These are phyloP conservation scores for Paracoccidioides lutzii DNA, from an alignment of 2,329 filamentous ascomycete genomes.

Conservation along the genomic window DNA sequence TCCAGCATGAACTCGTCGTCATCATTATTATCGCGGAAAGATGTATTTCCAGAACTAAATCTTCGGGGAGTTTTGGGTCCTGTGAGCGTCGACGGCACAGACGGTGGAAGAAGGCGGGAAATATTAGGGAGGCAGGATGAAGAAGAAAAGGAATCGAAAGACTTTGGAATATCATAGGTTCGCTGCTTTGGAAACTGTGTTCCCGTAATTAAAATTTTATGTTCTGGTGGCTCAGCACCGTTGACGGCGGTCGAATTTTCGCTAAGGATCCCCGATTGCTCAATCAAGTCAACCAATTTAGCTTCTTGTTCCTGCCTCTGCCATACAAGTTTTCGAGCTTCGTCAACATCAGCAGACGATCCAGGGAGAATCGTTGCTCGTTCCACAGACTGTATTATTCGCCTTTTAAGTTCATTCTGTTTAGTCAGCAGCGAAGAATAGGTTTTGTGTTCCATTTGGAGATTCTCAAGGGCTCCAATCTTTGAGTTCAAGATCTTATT, in stretches of 20 bases:
- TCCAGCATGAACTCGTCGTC: conserved; percentile 13
- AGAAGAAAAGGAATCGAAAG: neutral
- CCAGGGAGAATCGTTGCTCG: conserved; percentile 21
- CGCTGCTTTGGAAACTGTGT: conserved; percentile 6
- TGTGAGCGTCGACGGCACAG: neutral
- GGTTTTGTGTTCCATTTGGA: conserved; percentile 19
- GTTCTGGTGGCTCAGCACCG: neutral
- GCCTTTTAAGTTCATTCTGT: conserved; percentile 23
- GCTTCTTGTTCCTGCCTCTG: conserved; percentile 24
- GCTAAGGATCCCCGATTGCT: conserved; percentile 19
- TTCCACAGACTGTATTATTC: conserved; percentile 24
- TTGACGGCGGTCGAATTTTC: neutral
- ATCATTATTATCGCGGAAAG: conserved; percentile 1
- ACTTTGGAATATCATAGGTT: neutral
- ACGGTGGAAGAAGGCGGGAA: neutral
- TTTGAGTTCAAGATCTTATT: conserved; percentile 25
- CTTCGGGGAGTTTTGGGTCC: neutral
- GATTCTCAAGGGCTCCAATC: conserved; percentile 25
- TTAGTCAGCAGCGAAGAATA: conserved; percentile 19
- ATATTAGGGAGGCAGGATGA: neutral
- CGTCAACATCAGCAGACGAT: conserved; percentile 21
- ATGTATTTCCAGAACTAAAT: neutral
- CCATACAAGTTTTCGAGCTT: conserved; percentile 21
- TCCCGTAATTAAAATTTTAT: conserved; percentile 10
- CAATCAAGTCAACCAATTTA: conserved; percentile 23